Evolutionary conservation across 1,284 basidiomycete species (phyloP).

Genomic region (Rhodofomes roseus): DNA sequence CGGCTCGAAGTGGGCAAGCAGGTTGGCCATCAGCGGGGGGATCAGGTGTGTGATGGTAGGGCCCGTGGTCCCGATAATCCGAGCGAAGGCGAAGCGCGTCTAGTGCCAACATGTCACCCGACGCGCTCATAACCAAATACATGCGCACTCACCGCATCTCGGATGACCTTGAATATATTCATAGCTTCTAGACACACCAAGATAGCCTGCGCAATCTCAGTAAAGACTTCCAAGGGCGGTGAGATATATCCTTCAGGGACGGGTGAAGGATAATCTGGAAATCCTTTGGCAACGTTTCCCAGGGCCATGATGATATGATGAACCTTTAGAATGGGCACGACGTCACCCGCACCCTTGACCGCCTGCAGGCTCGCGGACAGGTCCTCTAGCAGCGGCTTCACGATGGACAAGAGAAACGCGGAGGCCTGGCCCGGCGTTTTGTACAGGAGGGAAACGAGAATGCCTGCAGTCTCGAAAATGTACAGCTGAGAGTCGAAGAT

Average conservation of each 20-base stretch:
- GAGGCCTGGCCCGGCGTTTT: conserved; percentile 72
- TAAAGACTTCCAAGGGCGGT: conserved; percentile 81
- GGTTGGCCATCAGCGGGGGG: conserved; percentile 82
- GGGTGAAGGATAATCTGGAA: conserved; percentile 81
- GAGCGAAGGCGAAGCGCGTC: conserved; percentile 93
- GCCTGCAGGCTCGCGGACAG: conserved; percentile 69
- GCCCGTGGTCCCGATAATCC: conserved; percentile 88
- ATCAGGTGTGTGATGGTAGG: conserved; percentile 80
- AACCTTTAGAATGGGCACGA: conserved; percentile 80
- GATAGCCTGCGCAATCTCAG: conserved; percentile 86
- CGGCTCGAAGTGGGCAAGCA: conserved; percentile 89
- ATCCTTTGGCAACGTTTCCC: conserved; percentile 95
- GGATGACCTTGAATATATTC: conserved; percentile 84
- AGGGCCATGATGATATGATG: conserved; percentile 96
- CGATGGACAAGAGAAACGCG: conserved; percentile 70
- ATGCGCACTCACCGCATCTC: conserved; percentile 77
- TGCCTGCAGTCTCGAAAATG: conserved; percentile 91
- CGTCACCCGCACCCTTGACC: conserved; percentile 56
- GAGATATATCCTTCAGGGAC: conserved; percentile 65
- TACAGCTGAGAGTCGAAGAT: conserved; percentile 92
- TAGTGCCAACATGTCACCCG: conserved; percentile 28
- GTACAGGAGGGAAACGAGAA: conserved; percentile 75
- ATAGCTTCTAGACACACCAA: conserved; percentile 85
- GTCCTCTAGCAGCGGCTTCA: conserved; percentile 79
- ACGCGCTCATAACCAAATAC: conserved; percentile 11